These are phyloP conservation scores for Trichoderma sp. DNA, from an alignment of 2,329 filamentous ascomycete species.

Conservation along the genomic window DNA sequence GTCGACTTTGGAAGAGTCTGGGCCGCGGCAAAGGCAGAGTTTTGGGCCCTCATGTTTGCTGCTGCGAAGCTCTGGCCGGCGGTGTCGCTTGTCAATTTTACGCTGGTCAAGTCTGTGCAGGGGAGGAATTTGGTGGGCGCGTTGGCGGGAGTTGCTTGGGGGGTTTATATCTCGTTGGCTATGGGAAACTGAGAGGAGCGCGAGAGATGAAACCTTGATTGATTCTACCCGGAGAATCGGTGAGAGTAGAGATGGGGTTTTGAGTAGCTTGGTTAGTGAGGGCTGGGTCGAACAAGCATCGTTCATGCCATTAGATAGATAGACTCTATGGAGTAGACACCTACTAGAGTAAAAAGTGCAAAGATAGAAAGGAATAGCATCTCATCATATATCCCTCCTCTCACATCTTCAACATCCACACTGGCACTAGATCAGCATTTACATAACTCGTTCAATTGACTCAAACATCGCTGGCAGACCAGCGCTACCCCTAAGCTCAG, in stretches of 20 bases:
- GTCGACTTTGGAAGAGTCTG: constrained; percentile 48
- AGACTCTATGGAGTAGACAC: neutral
- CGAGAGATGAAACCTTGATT: neutral
- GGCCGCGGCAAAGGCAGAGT: constrained; percentile 51
- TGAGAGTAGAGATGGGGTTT: neutral
- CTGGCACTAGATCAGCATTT: neutral
- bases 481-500: neutral
- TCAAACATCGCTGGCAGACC: neutral
- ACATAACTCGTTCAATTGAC: neutral
- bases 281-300: neutral
- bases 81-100: constrained; percentile 69
- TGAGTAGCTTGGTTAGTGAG: neutral
- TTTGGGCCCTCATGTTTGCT: constrained; percentile 63
- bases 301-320: neutral
- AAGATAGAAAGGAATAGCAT: neutral
- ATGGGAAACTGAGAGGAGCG: constrained; percentile 34
- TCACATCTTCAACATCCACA: neutral
- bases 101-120: constrained; percentile 66
- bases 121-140: constrained; percentile 69
- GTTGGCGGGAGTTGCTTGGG: constrained; percentile 70
- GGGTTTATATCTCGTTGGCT: constrained; percentile 69
- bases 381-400: neutral
- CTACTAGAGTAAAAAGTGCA: neutral
- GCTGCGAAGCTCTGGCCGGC: constrained; percentile 69
- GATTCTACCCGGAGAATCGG: too few relatives aligned